Evolutionary conservation across 2,329 filamentous ascomycete genomes (phyloP), one percentile per base, ranked within the genome.

Genomic region (Sclerotinia sclerotiorum): DNA sequence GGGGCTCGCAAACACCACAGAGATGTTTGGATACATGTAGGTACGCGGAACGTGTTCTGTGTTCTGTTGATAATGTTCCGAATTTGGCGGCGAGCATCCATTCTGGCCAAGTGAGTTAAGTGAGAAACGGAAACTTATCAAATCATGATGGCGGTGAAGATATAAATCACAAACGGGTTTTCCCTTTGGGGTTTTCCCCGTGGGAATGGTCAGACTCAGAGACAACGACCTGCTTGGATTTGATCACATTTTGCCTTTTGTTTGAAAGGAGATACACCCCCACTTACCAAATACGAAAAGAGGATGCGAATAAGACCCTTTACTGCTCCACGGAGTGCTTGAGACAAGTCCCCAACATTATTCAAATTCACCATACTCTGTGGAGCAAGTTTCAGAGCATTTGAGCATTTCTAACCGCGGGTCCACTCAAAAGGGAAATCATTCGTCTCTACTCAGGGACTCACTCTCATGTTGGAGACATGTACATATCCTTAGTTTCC

Each of bases 11-110:
- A 48, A 32, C 5, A 39, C 29, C 19, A 24, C 44, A 42, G 57
- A 61, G 48, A 32, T 60, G 57, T 10, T 15, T 39, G 27, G 27
- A n/a, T 35, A 49, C 58, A 62, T 62, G 58, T 62, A 51, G 44
- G 46, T 24, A 62, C 58, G 58, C 46, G 46, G 58, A 49, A 62
- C 58, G 58, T 62, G 21, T 49, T 62, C 46, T 62, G 29, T 62
- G 29, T 62, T 24, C 19, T 51, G 58, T 51, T 62, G 58, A 62
- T 19, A 62, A 62, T 62, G 21, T 62, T 62, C 58, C 58, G 58
- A 29, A 49, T 49, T 39, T 62, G 58, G 46, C n/a, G 48, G 58
- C 21, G 58, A 48, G 42, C 27, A 24, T n/a, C n/a, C n/a, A n/a
- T n/a, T n/a, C n/a, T 35, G 7, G 42, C n/a, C 24, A 11, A 58